A percentile compares a stretch with the other conserved stretches of the same genome.
Conservation (phyloP, 192 early-diverging fungal genomes). For the Coemansia sp. region DNA sequence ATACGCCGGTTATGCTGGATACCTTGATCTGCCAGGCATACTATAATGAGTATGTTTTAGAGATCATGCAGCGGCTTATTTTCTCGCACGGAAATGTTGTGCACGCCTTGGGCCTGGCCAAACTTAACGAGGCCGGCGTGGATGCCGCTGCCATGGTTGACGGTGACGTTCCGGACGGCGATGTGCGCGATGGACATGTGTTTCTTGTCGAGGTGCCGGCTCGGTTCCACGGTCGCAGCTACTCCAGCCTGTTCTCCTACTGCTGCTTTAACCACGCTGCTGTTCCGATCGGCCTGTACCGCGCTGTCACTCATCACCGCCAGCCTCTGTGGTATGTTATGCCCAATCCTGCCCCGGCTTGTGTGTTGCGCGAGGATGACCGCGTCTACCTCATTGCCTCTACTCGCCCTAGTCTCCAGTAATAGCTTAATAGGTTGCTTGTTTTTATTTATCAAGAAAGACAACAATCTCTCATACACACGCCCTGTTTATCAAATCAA, state of each 20-base stretch:
- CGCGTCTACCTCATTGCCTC: slow-evolving; percentile 54
- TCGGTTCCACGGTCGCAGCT: slow-evolving; percentile 42
- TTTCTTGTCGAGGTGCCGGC: slow-evolving; percentile 52
- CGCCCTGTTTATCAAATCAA: background rate
- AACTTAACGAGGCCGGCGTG: slow-evolving; percentile 24
- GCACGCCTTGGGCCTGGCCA: slow-evolving; percentile 37
- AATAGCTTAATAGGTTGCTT: background rate
- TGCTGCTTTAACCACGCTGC: slow-evolving; percentile 51
- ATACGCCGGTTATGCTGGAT: slow-evolving; percentile 65
- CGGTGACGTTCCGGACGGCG: slow-evolving; percentile 7
- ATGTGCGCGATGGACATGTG: slow-evolving; percentile 17
- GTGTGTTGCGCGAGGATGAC: slow-evolving; percentile 55
- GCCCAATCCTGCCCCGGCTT: slow-evolving; percentile 55
- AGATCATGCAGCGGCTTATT: slow-evolving; percentile 56
- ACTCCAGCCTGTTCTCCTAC: slow-evolving; percentile 49
- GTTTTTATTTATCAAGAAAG: slow-evolving; percentile 2
- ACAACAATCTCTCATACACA: background rate
- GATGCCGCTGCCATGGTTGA: background rate
- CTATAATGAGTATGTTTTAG: slow-evolving; percentile 61
- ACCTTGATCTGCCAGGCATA: slow-evolving; percentile 68
- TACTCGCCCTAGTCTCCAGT: slow-evolving; percentile 29
- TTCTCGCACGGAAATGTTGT: slow-evolving; percentile 52
- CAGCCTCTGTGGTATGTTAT: slow-evolving; percentile 56
- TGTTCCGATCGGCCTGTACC: slow-evolving; percentile 64
- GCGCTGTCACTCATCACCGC: slow-evolving; percentile 49